phyloP scores from a whole-genome alignment of 148 eudicot genomes.

The Persicaria tinctoria region DNA sequence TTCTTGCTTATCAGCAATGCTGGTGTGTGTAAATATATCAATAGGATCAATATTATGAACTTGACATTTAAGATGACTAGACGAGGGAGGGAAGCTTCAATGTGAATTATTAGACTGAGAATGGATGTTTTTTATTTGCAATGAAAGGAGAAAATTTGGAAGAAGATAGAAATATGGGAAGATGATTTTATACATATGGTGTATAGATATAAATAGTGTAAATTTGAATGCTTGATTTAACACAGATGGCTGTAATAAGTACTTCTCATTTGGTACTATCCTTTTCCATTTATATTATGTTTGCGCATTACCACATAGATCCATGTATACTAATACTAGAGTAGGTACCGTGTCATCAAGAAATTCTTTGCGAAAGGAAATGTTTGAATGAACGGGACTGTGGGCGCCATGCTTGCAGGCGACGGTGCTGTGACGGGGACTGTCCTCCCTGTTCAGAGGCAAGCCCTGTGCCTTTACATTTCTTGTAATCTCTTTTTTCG shows the following conservation, averaged over 20 bases:
- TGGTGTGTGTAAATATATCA: background rate
- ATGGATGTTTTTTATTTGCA: background rate
- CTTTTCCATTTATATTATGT: background rate
- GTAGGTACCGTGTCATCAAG: slow-evolving; percentile 99
- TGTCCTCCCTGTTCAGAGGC: slow-evolving; percentile 98
- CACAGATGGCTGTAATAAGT: background rate
- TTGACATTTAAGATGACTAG: background rate
- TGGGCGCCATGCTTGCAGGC: slow-evolving; percentile 97
- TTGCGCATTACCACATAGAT: slow-evolving; percentile 12
- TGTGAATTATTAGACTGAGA: background rate
- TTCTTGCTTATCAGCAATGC: slow-evolving; percentile 4
- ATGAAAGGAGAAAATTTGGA: background rate
- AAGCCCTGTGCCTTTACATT: slow-evolving; percentile 7
- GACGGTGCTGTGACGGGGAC: slow-evolving; percentile 92
- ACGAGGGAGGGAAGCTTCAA: background rate
- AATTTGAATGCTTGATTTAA: background rate
- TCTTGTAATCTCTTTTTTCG: background rate
- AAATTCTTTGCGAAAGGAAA: slow-evolving; percentile 89
- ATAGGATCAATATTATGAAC: background rate
- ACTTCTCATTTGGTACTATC: background rate
- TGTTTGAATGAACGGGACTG: slow-evolving; percentile 75
- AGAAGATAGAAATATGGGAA: background rate
- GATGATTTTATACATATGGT: too few relatives aligned
- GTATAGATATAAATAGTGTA: background rate
- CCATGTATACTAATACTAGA: slow-evolving; percentile 32